These are phyloP conservation scores for Wickerhamomyces canadensis DNA, from an alignment of 805 yeast genomes.

Conservation along the genomic window DNA sequence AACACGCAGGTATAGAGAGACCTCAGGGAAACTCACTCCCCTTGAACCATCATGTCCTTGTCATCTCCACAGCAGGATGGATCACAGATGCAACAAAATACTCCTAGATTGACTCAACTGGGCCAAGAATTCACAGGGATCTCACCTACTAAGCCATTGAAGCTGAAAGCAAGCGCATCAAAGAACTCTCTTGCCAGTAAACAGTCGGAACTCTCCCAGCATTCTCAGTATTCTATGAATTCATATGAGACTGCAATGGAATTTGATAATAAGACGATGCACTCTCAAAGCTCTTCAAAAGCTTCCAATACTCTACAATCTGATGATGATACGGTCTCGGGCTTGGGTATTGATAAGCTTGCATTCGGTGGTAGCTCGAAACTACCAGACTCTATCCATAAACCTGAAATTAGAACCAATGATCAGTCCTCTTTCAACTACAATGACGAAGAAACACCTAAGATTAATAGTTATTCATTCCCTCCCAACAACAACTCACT, in stretches of 20 bases:
- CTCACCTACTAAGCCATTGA: conserved; percentile 24
- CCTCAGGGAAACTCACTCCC: no score
- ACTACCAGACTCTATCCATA: no score
- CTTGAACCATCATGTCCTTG: no score
- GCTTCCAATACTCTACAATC: conserved; percentile 1
- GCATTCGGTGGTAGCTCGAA: conserved; percentile 4
- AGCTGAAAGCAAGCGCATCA: conserved; percentile 5
- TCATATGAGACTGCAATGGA: conserved; percentile 22
- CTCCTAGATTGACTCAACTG: conserved; percentile 4
- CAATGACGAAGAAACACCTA: not conserved
- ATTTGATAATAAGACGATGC: not conserved
- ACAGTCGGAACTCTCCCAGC: conserved; percentile 8
- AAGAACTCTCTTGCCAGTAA: no score
- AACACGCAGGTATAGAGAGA: no score
- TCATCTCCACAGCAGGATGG: no score
- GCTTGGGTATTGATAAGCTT: conserved; percentile 14
- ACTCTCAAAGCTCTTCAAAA: not conserved
- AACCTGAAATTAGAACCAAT: conserved; percentile 1
- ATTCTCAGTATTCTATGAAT: conserved; percentile 8
- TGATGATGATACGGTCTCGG: conserved; percentile 2
- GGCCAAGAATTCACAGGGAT: conserved; percentile 10
- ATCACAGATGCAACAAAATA: conserved; percentile 4
- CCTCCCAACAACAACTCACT: conserved; percentile 2
- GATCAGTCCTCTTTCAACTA: not conserved
- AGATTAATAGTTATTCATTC: conserved; percentile 8